Conservation (phyloP, 495 filamentous ascomycete genomes). For the Penicillium paradoxum region DNA sequence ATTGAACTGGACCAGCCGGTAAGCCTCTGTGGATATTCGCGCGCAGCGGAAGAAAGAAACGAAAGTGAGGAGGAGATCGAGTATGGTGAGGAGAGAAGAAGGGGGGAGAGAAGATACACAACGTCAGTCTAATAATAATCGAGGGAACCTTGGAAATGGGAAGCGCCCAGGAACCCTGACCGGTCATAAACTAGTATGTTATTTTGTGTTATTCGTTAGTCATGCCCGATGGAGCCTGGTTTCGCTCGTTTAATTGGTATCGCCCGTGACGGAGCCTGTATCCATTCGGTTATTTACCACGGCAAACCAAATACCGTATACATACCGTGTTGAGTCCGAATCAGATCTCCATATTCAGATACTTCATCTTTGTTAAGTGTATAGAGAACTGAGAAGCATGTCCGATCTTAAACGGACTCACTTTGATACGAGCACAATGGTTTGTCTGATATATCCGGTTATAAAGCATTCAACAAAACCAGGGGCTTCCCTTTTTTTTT, state of each 20-base stretch:
- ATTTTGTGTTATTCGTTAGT: background rate
- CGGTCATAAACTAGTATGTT: conserved; percentile 7
- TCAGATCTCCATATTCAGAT: background rate
- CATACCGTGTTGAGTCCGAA: too few relatives aligned
- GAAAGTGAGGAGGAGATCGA: conserved; percentile 23
- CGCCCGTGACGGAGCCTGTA: background rate
- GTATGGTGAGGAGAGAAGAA: conserved; percentile 11
- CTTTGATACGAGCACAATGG: background rate
- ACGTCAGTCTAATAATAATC: conserved; percentile 19
- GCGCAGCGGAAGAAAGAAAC: conserved; percentile 42
- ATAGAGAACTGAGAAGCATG: too few relatives aligned
- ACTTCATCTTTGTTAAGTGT: too few relatives aligned
- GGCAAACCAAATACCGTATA: background rate
- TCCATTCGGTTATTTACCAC: background rate
- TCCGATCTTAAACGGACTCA: background rate
- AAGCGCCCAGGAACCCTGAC: conserved; percentile 8
- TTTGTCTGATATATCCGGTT: background rate
- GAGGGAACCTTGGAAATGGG: conserved; percentile 2
- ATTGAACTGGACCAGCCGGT: conserved; percentile 43
- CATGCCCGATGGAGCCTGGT: background rate
- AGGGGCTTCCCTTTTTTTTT: background rate
- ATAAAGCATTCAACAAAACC: background rate
- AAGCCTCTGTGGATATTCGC: conserved; percentile 32
- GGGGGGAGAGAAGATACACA: conserved; percentile 17
- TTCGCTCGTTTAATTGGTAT: background rate